Base-by-base conservation (phyloP, 768 basidiomycete genomes). In the Agaricus blazei region DNA sequence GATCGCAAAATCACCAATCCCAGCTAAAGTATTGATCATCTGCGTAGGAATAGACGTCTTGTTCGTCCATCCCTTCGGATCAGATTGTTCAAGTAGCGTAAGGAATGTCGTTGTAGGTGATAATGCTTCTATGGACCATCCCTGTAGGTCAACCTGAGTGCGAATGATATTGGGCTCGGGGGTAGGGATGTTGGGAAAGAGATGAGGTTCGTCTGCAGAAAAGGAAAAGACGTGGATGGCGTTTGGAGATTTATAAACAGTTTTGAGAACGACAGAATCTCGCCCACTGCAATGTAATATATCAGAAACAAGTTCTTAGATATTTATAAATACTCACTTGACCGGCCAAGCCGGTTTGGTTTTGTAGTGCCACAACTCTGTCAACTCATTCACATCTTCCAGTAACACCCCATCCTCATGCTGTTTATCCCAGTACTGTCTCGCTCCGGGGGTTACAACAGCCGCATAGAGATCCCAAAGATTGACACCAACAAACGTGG, bases 61-160 rank as follows among this genome's bases (percentile, higher is more conserved):
- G 71, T 91, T 93, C 4, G 92, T 85, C 95, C 96, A 98, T 45
- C 94, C 94, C 69, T 95, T 92, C 5, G 94, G 94, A 67, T 99
- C 96, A 9, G 92, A 94, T 69, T 98, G 97, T 64, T 98, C 96
- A 4, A 99, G 80, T 1, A 99, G 74, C 0, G 94, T 97, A 58
- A 99, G 83, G 9, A 90, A 82, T 0, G 95, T 97, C 1, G 97
- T 98, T 2, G 85, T 98, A 0, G 96, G 97, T 0, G 95, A 98
- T 8, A 99, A 75, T 0, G 90, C 82, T 69, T 98, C 96, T 62
- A 99, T 93, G 0, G 96, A 91, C 91, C 95, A 98, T 46, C 96
- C 97, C 72, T 93, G 94, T n/a, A 99, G 75, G 66, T 97, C 94
- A n/a, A 96, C 87, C 68, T 98, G 95, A 0, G 91, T 92, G 6